Percentiles rank a stretch among this genome's conserved stretches.
Conservation (phyloP, 164 flowering plant species). For the Chimonanthus praecox region DNA sequence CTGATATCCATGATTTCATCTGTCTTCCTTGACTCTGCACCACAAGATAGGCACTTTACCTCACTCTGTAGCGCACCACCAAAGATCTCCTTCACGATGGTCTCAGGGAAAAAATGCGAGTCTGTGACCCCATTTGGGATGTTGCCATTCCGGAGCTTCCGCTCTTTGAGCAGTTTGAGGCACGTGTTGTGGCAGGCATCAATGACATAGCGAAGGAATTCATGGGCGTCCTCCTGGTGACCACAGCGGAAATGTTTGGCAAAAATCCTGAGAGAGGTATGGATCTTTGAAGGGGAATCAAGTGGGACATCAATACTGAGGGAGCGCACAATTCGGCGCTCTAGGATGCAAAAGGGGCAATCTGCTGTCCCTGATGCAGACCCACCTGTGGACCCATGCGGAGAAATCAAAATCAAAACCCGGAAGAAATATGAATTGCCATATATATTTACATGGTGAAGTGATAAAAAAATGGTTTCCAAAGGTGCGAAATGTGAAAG, state of each 20-base stretch:
- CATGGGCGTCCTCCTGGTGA: constrained; percentile 97
- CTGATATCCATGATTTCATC: constrained; percentile 98
- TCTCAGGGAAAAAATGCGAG: constrained; percentile 5
- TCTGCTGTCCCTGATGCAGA: constrained; percentile 35
- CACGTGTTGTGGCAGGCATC: constrained; percentile 90
- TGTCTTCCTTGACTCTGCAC: constrained; percentile 68
- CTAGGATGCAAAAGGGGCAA: constrained; percentile 84
- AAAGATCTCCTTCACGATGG: constrained; percentile 80
- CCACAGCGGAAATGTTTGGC: constrained; percentile 69
- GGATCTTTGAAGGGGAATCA: constrained; percentile 70
- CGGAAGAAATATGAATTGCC: not conserved
- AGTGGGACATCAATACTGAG: constrained; percentile 42
- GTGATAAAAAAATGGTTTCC: no score
- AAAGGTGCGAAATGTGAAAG: no score
- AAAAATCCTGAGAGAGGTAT: constrained; percentile 53
- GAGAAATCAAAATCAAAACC: not conserved
- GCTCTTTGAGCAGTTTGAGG: constrained; percentile 30
- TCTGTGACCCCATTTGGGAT: not conserved
- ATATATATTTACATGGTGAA: no score
- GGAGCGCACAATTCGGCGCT: constrained; percentile 65
- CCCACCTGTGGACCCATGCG: constrained; percentile 32
- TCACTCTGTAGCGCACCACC: constrained; percentile 94
- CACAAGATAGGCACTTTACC: constrained; percentile 81
- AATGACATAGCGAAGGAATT: constrained; percentile 85
- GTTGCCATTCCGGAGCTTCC: constrained; percentile 35